These are phyloP conservation scores for Pestalotiopsis sp. DNA, from an alignment of 2,329 filamentous ascomycete species.

Conservation along the genomic window DNA sequence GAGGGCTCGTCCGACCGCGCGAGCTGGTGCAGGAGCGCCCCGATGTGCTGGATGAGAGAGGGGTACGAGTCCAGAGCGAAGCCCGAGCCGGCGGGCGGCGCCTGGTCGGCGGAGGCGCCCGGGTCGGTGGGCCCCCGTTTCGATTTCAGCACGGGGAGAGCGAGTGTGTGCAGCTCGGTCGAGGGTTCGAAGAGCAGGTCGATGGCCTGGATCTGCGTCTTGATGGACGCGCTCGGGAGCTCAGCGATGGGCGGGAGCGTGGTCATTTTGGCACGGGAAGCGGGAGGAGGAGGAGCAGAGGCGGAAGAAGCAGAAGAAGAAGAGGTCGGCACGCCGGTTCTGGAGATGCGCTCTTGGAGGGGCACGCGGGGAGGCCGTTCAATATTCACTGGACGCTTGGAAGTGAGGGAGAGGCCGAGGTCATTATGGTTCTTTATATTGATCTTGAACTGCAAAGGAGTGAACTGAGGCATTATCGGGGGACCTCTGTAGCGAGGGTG, in stretches of 20 bases:
- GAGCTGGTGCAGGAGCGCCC: constrained; percentile 63
- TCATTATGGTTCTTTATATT: constrained; percentile 15
- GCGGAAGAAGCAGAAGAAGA: background rate
- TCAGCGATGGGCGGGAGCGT: constrained; percentile 60
- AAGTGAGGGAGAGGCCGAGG: constrained; percentile 15
- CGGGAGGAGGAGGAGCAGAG: background rate
- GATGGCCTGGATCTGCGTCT: constrained; percentile 60
- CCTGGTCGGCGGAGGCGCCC: constrained; percentile 79
- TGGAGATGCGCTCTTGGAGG: constrained; percentile 13
- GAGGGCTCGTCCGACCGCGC: constrained; percentile 47
- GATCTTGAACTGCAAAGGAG: constrained; percentile 16
- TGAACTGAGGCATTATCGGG: constrained; percentile 18
- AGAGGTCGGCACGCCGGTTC: constrained; percentile 1
- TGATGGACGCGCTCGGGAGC: constrained; percentile 58
- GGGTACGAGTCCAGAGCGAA: constrained; percentile 66
- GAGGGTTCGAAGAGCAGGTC: constrained; percentile 88
- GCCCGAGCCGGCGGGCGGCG: constrained; percentile 65
- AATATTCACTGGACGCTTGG: constrained; percentile 14
- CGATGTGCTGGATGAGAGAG: constrained; percentile 69
- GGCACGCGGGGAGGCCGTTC: constrained; percentile 13
- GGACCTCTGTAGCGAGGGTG: background rate
- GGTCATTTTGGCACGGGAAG: constrained; percentile 13
- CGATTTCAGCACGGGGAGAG: constrained; percentile 65
- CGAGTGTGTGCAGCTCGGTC: constrained; percentile 70
- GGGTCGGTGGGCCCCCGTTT: constrained; percentile 59